Percentiles rank a stretch among this genome's conserved stretches.
Conservation (phyloP, 192 early-diverging fungal species). For the Pilaira anomala region DNA sequence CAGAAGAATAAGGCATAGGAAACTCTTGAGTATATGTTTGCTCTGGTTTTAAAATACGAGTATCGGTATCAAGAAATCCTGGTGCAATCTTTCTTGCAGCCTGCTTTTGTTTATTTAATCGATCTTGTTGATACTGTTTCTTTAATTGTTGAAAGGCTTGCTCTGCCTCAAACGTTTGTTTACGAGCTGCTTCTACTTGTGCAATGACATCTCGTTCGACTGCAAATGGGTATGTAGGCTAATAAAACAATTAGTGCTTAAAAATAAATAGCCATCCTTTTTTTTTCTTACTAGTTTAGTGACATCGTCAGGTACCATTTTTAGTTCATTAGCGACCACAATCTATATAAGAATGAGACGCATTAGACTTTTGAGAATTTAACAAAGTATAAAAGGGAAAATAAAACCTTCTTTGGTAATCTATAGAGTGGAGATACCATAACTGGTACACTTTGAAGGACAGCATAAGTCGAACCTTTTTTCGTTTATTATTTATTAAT, state of each 20-base stretch:
- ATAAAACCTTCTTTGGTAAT: conserved; percentile 36
- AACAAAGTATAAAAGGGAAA: background rate
- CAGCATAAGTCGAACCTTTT: conserved; percentile 32
- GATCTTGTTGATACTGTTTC: conserved; percentile 40
- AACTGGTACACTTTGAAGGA: conserved; percentile 34
- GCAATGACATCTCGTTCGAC: conserved; percentile 50
- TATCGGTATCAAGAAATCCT: conserved; percentile 60
- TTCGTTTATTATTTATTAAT: background rate
- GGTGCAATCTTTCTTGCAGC: conserved; percentile 61
- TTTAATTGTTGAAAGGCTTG: conserved; percentile 31
- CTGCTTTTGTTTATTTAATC: conserved; percentile 45
- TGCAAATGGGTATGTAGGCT: conserved; percentile 47
- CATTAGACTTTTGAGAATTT: background rate
- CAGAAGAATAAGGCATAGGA: background rate
- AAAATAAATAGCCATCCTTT: no score
- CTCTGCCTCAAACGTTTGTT: conserved; percentile 31
- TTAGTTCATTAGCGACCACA: conserved; percentile 17
- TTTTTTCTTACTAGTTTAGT: conserved; percentile 24
- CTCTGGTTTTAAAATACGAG: conserved; percentile 48
- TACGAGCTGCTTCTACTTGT: conserved; percentile 36
- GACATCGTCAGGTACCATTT: conserved; percentile 33
- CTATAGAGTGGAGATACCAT: conserved; percentile 38
- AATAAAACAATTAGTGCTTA: background rate
- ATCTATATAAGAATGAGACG: conserved; percentile 19
- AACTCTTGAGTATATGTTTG: conserved; percentile 13